Evolutionary conservation across 148 eudicot species (phyloP), one percentile per base, ranked within the genome.

Genomic region (Heliamphora exappendiculata): DNA sequence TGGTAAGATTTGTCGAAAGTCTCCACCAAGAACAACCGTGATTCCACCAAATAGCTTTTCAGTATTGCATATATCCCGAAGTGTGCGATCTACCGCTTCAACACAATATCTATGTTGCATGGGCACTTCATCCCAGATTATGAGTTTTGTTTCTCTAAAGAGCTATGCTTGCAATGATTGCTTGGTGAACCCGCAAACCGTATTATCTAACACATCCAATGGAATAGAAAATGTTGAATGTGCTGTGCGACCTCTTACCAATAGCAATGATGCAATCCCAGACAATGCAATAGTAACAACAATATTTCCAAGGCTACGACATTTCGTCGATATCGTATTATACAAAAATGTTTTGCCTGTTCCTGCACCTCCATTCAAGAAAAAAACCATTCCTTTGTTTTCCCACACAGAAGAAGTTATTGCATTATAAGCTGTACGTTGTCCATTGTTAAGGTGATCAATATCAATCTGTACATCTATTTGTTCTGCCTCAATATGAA

Each of bases 61-160:
- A n/a, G n/a, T n/a, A n/a, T n/a, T n/a, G n/a, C n/a, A n/a, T n/a
- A n/a, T n/a, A n/a, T n/a, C n/a, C n/a, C n/a, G n/a, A n/a, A n/a
- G n/a, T n/a, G n/a, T n/a, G n/a, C n/a, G n/a, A n/a, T n/a, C n/a
- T n/a, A n/a, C n/a, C n/a, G n/a, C n/a, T n/a, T n/a, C n/a, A n/a
- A n/a, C n/a, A 58, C 63, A 58, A 58, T 58, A 26, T 22, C 26
- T 58, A 58, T 58, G 63, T 58, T 58, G 63, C 63, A 58, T 58
- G n/a, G 63, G 63, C 12, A 58, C 65, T 29, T 59, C 65, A 59
- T 59, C 34, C 65, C 7, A 59, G 4, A 59, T 26, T 59, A 59
- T 59, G 20, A 59, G 31, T 26, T 59, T 59, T 59, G 65, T 11
- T 24, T 59, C 3, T 10, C 36, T 59, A 12, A 59, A 59, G 14